These are phyloP conservation scores for Aspergillus texensis DNA, from an alignment of 2,329 filamentous ascomycete genomes.

Conservation along the genomic window DNA sequence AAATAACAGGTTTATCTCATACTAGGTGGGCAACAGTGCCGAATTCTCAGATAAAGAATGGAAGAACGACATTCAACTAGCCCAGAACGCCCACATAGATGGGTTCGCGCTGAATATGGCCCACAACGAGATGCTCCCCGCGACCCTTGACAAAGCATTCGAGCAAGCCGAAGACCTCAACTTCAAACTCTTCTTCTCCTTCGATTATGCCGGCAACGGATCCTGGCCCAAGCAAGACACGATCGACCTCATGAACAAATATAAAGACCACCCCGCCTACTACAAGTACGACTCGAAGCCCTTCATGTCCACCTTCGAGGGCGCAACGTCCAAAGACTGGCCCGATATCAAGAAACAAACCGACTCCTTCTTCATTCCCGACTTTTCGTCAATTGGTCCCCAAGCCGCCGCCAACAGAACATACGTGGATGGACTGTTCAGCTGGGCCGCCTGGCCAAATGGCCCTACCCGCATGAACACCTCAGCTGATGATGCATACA, in stretches of 20 bases:
- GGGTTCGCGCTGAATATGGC: conserved; percentile 46
- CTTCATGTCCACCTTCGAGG: conserved; percentile 50
- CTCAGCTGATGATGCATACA: conserved; percentile 43
- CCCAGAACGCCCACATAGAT: conserved; percentile 40
- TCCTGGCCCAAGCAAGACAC: conserved; percentile 30
- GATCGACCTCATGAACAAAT: conserved; percentile 27
- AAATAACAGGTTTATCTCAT: conserved; percentile 29
- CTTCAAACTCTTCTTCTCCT: conserved; percentile 41
- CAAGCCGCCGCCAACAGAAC: conserved; percentile 30
- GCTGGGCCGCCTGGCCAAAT: conserved; percentile 49
- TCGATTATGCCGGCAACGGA: conserved; percentile 39
- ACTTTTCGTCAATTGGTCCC: conserved; percentile 45
- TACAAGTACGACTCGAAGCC: conserved; percentile 32
- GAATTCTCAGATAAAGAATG: conserved; percentile 23
- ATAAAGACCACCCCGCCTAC: conserved; percentile 26
- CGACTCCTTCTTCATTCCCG: conserved; percentile 50
- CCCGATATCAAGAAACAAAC: conserved; percentile 42
- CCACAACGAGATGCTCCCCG: conserved; percentile 24
- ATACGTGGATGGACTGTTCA: conserved; percentile 42
- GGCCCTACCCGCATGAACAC: conserved; percentile 40
- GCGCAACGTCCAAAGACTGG: conserved; percentile 50
- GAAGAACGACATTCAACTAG: conserved; percentile 36
- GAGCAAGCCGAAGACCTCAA: conserved; percentile 22
- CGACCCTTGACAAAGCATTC: conserved; percentile 27
- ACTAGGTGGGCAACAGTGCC: conserved; percentile 28